These are phyloP conservation scores for Magnolia changhungtana DNA, from an alignment of 164 flowering plant species.

Conservation along the genomic window DNA sequence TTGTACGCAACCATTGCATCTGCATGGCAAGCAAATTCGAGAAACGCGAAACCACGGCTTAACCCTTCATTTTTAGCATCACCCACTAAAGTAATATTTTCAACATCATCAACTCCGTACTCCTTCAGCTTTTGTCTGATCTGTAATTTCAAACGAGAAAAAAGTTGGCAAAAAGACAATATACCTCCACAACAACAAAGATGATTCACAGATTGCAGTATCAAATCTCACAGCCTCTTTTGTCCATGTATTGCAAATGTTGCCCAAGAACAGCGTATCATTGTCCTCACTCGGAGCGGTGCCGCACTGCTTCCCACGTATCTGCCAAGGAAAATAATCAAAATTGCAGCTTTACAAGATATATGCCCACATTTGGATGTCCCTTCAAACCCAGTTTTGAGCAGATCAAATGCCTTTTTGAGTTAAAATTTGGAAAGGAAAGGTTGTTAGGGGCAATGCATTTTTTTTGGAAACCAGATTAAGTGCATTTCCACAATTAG, in stretches of 20 bases:
- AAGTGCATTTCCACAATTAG: no score
- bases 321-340: conserved; percentile 31
- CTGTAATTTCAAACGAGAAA: conserved; percentile 30
- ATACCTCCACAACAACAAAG: background rate
- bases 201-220: background rate
- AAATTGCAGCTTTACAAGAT: background rate
- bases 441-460: no score
- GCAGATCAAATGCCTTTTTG: no score
- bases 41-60: conserved; percentile 78
- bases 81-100: conserved; percentile 51
- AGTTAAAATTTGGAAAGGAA: no score
- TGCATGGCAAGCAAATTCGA: conserved; percentile 69
- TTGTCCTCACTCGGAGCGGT: conserved; percentile 74
- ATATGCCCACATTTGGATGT: no score
- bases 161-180: background rate
- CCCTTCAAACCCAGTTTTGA: no score
- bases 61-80: conserved; percentile 66
- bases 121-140: conserved; percentile 53
- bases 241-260: conserved; percentile 86
- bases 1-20: conserved; percentile 79
- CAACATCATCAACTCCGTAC: conserved; percentile 16
- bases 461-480: background rate
- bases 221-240: conserved; percentile 68
- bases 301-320: conserved; percentile 70
- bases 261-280: conserved; percentile 70